phyloP scores from a whole-genome alignment of 768 basidiomycete species.

The Crucibulum laeve region DNA sequence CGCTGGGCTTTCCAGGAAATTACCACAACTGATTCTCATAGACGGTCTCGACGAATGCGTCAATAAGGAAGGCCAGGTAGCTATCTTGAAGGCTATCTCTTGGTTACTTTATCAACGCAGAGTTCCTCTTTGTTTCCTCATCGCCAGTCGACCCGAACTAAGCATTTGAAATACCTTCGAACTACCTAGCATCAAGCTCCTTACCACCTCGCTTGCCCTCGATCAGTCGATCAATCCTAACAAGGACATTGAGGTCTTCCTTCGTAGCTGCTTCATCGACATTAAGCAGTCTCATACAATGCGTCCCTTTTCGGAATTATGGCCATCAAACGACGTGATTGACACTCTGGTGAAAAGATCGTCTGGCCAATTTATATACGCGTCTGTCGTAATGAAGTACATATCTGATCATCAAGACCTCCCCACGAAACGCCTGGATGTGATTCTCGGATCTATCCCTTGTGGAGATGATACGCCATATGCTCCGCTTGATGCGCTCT shows the following conservation, averaged over 20 bases:
- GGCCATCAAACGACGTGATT: neutral
- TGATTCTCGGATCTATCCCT: too few species aligned
- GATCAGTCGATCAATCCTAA: slow-evolving; percentile 8
- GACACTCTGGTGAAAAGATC: neutral
- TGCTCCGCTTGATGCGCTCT: too few species aligned
- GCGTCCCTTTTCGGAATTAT: neutral
- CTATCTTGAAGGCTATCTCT: slow-evolving; percentile 10
- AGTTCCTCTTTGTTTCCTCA: slow-evolving; percentile 16
- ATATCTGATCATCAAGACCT: too few species aligned
- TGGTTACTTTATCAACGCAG: neutral
- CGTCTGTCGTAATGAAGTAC: too few species aligned
- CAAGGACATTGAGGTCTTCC: slow-evolving; percentile 13
- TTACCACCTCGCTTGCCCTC: slow-evolving; percentile 1
- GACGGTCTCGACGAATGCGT: slow-evolving; percentile 23
- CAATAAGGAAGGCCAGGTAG: slow-evolving; percentile 5
- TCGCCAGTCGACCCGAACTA: slow-evolving; percentile 22
- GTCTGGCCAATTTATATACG: neutral
- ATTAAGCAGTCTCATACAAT: slow-evolving; percentile 5
- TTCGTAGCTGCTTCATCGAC: slow-evolving; percentile 6
- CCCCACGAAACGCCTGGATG: too few species aligned
- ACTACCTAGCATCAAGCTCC: neutral
- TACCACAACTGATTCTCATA: slow-evolving; percentile 8
- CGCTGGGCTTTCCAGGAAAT: too few species aligned
- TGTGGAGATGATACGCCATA: too few species aligned
- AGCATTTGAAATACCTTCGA: slow-evolving; percentile 11